Percentiles rank a stretch among this genome's conserved stretches.
These are phyloP conservation scores for Fusarium guadeloupense DNA, from an alignment of 2,329 filamentous ascomycete genomes.

Conservation along the genomic window DNA sequence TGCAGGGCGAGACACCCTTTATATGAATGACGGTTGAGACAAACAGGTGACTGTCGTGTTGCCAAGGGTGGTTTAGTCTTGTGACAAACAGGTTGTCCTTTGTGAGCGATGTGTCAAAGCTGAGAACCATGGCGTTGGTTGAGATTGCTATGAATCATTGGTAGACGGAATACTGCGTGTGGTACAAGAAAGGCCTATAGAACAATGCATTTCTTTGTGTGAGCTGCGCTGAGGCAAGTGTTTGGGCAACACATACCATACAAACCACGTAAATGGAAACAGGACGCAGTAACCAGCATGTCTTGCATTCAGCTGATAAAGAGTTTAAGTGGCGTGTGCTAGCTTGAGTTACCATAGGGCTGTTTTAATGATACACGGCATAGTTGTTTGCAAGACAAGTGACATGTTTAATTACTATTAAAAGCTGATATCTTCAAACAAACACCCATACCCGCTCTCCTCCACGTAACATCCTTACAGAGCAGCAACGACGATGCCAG, in stretches of 20 bases:
- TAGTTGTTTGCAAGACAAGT: background rate
- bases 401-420: slow-evolving; percentile 10
- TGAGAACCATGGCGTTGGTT: background rate
- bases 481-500: slow-evolving; percentile 43
- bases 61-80: background rate
- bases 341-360: background rate
- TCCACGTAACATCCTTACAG: slow-evolving; percentile 35
- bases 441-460: background rate
- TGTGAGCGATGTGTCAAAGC: background rate
- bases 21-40: background rate
- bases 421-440: slow-evolving; percentile 16
- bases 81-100: background rate
- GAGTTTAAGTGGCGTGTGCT: background rate
- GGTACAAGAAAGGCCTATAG: background rate
- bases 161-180: background rate
- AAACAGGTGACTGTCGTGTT: background rate
- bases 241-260: background rate
- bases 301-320: background rate
- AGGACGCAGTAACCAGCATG: background rate
- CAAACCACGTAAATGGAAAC: background rate
- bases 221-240: background rate
- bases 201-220: background rate
- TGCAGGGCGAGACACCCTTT: background rate
- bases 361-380: background rate
- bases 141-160: background rate